Evolutionary conservation across 208 protist species (phyloP), one percentile per base, ranked within the genome.

Genomic region (Tetramitus jugosus): DNA sequence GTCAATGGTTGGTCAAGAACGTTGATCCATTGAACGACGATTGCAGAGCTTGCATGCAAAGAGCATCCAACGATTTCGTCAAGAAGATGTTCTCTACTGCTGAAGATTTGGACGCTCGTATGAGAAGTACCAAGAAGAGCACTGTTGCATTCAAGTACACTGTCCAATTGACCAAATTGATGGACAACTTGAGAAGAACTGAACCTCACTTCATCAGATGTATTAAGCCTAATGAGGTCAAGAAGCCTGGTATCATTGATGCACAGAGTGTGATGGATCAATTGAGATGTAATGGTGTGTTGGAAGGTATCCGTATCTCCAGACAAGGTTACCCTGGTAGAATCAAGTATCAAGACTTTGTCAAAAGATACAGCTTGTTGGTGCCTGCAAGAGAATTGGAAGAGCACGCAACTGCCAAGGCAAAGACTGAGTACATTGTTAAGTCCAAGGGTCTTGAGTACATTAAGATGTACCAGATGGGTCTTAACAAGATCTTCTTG

Each of bases 201-300:
- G 72, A 77, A 42, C 79, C 82, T 64, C 76, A 83, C 31, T 86
- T 81, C 35, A 83, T 86, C 35, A 81, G 83, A 46, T 86, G 83
- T 78, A 80, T 86, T 52, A 84, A 81, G 29, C 83, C 83, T 14
- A 81, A 86, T 60, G 20, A 33, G 31, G 1, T 26, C 2, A 82
- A 84, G 62, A 43, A 29, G 40, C 45, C 81, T 46, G 52, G 40
- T 37, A 35, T 43, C 7, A 71, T 84, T 35, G 10, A 78, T 33
- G 33, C 69, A 13, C 3, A 4, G 23, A 43, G 69, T 8, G 80
- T 86, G 0, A 75, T 87, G 37, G 79, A 86, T 42, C 87, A 90
- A 78, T 79, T 90, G 39, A 78, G 79, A 68, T 82, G 80, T 33
- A 85, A 82, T 61, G 89, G 89, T 61, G 84, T 90, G 0, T 75